Base-by-base conservation (phyloP, 768 basidiomycete species). In the Hydnomerulius pinastri region DNA sequence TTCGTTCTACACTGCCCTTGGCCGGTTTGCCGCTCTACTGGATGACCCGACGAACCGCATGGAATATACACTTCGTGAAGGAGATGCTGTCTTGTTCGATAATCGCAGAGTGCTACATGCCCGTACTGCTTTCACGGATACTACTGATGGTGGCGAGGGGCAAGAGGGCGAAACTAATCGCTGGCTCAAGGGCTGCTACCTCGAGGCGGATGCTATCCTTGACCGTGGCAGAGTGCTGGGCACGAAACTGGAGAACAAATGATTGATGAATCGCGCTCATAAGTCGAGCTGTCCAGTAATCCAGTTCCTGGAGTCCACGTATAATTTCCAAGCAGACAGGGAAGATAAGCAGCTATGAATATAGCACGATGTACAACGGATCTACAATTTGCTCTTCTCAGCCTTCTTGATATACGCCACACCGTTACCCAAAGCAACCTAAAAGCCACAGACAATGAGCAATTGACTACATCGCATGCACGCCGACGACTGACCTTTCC, bases 71-170 rank as follows among this genome's bases (percentile, higher is more conserved):
- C 71, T 98, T 37, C 66, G 71, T 25, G 91, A 94, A 68, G 92
- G 92, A 25, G 92, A 96, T 53, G 85, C 86, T 5, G 92, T 90
- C 17, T 43, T 96, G 9, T 99, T 99, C 58, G 95, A 98, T 63
- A 99, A 98, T 61, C 76, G 94, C 21, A 75, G 96, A 13, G 83
- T 96, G 4, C 66, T 98, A 52, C 96, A 99, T 66, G 92, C 90
- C 0, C 74, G 96, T 20, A 88, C 85, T 1, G 86, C 84, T 11
- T 98, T 98, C 62, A 47, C 60, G n/a, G 73, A 78, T 29, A 51
- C 51, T 23, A 61, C 58, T 45, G 68, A 63, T 13, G 72, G 61
- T 5, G 51, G 51, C 24, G 68, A 62, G 10, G 66, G 55, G 28
- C 66, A 59, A 15, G 74, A 79, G 23, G 80, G 77, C 28, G 79